These are phyloP conservation scores for Fusarium luffae DNA, from an alignment of 2,329 filamentous ascomycete genomes.

Conservation along the genomic window DNA sequence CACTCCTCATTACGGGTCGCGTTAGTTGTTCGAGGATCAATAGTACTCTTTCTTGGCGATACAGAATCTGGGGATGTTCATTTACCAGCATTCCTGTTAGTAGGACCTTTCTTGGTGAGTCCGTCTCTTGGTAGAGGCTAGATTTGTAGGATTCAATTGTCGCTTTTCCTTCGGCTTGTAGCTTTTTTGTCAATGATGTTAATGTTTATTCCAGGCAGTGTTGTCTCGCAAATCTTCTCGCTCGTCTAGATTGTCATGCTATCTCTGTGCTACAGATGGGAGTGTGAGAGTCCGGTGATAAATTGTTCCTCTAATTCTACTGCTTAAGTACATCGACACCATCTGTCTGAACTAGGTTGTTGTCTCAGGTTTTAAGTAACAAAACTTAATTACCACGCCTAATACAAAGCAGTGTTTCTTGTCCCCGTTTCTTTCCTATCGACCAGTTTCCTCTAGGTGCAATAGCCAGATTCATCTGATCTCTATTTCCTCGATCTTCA, in stretches of 20 bases:
- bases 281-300: background rate
- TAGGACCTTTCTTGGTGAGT: too few relatives aligned
- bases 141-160: constrained; percentile 32
- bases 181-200: constrained; percentile 24
- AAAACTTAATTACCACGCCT: background rate
- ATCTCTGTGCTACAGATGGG: background rate
- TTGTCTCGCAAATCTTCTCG: background rate
- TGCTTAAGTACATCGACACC: accelerated
- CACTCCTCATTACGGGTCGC: too few relatives aligned
- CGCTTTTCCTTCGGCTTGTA: constrained; percentile 32
- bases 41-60: too few relatives aligned
- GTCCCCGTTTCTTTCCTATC: too few relatives aligned
- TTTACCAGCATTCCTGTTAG: too few relatives aligned
- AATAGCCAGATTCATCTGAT: background rate
- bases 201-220: too few relatives aligned
- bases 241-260: background rate
- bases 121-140: background rate
- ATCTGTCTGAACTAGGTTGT: background rate
- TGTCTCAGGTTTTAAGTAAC: background rate
- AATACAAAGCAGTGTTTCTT: background rate
- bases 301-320: background rate
- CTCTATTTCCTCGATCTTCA: background rate
- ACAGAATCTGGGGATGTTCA: too few relatives aligned
- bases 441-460: too few relatives aligned
- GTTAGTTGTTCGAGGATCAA: too few relatives aligned